Percentiles rank a stretch among this genome's conserved stretches.
Conservation (phyloP, 306 rosid species). For the Glycine latifolia region DNA sequence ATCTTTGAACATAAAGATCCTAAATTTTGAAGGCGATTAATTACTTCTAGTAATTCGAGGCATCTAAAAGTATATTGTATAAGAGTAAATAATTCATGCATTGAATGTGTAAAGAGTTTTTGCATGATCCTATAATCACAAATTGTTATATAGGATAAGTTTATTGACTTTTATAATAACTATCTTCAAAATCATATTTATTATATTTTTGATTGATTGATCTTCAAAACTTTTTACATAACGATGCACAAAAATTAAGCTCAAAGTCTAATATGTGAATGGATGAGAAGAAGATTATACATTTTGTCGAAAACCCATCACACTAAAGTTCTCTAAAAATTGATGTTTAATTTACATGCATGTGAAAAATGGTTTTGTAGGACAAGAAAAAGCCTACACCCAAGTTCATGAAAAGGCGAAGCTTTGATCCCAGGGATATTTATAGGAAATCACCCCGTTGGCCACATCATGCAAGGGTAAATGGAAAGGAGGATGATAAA, state of each 20-base stretch:
- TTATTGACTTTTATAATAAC: not conserved
- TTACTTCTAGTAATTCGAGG: not conserved
- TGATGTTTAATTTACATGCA: conserved; percentile 23
- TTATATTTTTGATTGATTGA: not conserved
- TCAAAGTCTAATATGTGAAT: not conserved
- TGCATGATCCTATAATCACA: not conserved
- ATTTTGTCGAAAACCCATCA: not conserved
- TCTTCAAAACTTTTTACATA: not conserved
- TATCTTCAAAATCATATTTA: not conserved
- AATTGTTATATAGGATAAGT: not conserved
- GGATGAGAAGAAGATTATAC: not conserved
- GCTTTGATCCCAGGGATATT: conserved; percentile 73
- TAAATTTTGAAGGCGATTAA: not conserved
- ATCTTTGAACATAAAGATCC: conserved; percentile 5
- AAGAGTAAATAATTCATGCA: not conserved
- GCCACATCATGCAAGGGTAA: conserved; percentile 46
- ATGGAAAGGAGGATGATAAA: conserved; percentile 62
- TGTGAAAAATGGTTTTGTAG: conserved; percentile 46
- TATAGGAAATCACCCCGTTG: conserved; percentile 52
- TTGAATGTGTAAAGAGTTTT: not conserved
- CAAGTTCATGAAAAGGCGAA: conserved; percentile 64
- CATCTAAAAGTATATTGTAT: not conserved
- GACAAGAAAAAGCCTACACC: conserved; percentile 45
- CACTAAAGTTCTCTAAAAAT: not conserved
- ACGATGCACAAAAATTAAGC: not conserved